These are phyloP conservation scores for Haematococcus lacustris DNA, from an alignment of 139 green algal species.

Conservation along the genomic window DNA sequence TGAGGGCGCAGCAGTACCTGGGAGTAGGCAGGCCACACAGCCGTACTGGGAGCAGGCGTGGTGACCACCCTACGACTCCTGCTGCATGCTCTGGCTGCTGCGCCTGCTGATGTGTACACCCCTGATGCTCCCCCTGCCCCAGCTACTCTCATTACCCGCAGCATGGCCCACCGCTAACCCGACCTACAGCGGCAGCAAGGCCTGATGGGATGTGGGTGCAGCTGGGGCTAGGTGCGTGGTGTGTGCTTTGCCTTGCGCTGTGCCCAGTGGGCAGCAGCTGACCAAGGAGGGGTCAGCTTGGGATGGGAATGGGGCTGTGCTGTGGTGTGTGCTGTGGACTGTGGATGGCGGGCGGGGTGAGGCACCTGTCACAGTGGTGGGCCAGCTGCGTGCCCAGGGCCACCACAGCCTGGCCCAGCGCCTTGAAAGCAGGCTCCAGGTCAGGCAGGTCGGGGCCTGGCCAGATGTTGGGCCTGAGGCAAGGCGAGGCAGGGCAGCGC, in stretches of 20 bases:
- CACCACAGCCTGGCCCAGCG: constrained; percentile 47
- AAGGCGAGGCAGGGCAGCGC: constrained; percentile 26
- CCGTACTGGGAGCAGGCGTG: not conserved
- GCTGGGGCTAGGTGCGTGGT: not conserved
- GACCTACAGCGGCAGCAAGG: not conserved
- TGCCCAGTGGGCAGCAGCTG: not conserved
- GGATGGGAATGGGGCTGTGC: not conserved
- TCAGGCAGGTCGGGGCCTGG: constrained; percentile 49
- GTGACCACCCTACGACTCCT: not conserved
- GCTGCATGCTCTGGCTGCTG: not conserved
- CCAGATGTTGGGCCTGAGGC: constrained; percentile 69
- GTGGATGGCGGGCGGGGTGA: not conserved
- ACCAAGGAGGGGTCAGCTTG: not conserved
- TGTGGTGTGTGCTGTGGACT: not conserved
- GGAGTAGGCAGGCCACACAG: not conserved
- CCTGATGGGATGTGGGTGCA: not conserved
- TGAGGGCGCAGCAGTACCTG: not conserved
- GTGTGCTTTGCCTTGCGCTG: too few species aligned
- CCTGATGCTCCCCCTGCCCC: too few species aligned
- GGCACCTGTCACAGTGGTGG: constrained; percentile 39
- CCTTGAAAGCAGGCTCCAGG: constrained; percentile 60
- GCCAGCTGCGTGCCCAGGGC: constrained; percentile 45
- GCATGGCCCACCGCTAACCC: not conserved
- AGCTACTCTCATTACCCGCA: too few species aligned
- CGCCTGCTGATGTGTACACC: too few species aligned